phyloP scores from a whole-genome alignment of 176 grass and related monocot species.

The Alloteropsis semialata region DNA sequence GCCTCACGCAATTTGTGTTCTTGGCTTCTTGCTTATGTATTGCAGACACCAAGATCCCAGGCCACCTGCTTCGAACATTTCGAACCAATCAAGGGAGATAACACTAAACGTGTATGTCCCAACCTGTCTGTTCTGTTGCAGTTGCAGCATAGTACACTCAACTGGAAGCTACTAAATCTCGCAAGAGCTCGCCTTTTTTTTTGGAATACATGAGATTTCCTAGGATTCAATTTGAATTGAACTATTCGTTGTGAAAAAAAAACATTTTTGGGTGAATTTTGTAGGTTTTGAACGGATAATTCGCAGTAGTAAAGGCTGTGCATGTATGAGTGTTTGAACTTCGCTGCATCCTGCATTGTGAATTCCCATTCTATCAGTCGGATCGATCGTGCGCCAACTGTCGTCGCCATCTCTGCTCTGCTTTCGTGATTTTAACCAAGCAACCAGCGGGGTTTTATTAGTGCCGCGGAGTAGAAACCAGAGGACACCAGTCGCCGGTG shows the following conservation, averaged over 20 bases:
- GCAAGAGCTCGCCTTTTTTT: not conserved
- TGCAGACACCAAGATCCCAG: not conserved
- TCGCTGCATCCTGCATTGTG: not conserved
- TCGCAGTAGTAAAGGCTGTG: not conserved
- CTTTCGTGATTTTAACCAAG: slow-evolving; percentile 26
- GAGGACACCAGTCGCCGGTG: not conserved
- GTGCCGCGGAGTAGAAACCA: not conserved
- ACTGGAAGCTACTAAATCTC: not conserved
- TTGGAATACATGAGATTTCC: not conserved
- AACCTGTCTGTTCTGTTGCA: not conserved
- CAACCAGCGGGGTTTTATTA: slow-evolving; percentile 38
- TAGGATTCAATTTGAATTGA: not conserved
- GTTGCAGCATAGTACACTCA: not conserved
- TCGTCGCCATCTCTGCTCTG: not conserved
- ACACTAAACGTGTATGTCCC: not conserved
- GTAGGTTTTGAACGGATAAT: not conserved
- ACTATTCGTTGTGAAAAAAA: too few species aligned
- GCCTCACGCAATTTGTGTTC: not conserved
- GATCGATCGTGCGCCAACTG: not conserved
- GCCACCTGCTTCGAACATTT: not conserved
- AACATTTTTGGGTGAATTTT: too few species aligned
- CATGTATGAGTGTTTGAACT: not conserved
- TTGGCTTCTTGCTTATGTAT: not conserved
- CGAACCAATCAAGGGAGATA: not conserved
- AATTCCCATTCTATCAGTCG: not conserved